A percentile compares a stretch with the other conserved stretches of the same genome.
Evolutionary conservation across 768 basidiomycete species (phyloP).

Genomic region (Panellus pusillus): DNA sequence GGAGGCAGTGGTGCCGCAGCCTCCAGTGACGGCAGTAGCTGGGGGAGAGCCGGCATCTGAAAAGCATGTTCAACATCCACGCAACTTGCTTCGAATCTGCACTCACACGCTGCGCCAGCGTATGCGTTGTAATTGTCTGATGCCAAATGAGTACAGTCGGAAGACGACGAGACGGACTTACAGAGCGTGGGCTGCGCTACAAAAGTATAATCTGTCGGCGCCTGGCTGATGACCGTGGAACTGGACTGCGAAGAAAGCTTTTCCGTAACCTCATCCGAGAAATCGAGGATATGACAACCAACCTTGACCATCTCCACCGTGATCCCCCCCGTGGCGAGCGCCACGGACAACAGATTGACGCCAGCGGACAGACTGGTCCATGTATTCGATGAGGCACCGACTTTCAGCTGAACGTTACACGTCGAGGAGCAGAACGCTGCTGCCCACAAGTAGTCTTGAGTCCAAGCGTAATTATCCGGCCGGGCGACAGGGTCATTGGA

Average conservation of each 20-base stretch:
- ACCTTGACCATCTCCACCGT: conserved; percentile 52
- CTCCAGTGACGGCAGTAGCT: too few relatives aligned
- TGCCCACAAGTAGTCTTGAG: conserved; percentile 65
- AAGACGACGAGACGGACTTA: conserved; percentile 29
- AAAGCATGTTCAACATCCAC: too few relatives aligned
- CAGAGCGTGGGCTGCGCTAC: conserved; percentile 35
- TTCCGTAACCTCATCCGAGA: too few relatives aligned
- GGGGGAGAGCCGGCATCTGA: too few relatives aligned
- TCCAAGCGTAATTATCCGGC: conserved; percentile 52
- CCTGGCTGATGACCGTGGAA: conserved; percentile 48
- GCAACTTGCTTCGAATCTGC: too few relatives aligned
- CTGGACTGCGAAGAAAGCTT: conserved; percentile 30
- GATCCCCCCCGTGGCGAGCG: conserved; percentile 56
- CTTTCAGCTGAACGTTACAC: conserved; percentile 52
- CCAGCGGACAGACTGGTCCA: conserved; percentile 47
- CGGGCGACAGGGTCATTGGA: conserved; percentile 40
- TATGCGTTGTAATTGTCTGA: conserved; percentile 67
- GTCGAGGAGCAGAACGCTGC: conserved; percentile 57
- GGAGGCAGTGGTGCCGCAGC: too few relatives aligned
- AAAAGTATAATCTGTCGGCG: conserved; percentile 46
- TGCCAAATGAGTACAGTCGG: conserved; percentile 24
- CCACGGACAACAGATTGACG: conserved; percentile 61
- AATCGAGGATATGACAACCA: too few relatives aligned
- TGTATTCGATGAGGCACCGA: conserved; percentile 39
- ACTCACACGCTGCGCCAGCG: conserved; percentile 45